These are phyloP conservation scores for Aspergillus costaricaensis DNA, from an alignment of 2,329 filamentous ascomycete genomes.

Conservation along the genomic window DNA sequence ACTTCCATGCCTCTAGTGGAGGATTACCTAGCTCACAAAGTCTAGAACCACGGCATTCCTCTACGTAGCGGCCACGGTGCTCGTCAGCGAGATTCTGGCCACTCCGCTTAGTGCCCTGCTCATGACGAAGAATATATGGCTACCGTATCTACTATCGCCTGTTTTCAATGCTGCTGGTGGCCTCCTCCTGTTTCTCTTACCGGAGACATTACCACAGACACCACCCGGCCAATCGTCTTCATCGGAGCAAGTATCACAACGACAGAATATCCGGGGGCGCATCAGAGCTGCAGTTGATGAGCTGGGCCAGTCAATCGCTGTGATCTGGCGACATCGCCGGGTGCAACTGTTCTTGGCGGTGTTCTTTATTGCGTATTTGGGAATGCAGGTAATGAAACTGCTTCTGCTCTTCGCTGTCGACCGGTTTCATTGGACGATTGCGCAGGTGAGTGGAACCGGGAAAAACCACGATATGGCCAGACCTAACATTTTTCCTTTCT, in stretches of 20 bases:
- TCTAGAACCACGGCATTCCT: conserved; percentile 27
- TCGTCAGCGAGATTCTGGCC: conserved; percentile 28
- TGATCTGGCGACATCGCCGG: background rate
- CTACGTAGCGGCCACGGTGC: conserved; percentile 19
- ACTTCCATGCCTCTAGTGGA: background rate
- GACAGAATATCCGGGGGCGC: background rate
- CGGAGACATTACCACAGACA: conserved; percentile 22
- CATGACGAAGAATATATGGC: conserved; percentile 27
- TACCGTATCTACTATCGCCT: conserved; percentile 21
- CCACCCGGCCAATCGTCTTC: background rate
- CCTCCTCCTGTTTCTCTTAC: conserved; percentile 19
- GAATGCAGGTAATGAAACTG: background rate
- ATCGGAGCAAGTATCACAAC: background rate
- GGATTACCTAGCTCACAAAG: background rate
- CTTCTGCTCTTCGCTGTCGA: background rate
- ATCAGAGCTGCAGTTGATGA: background rate
- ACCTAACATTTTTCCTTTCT: background rate
- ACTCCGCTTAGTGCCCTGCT: conserved; percentile 31
- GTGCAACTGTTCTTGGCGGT: background rate
- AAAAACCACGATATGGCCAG: background rate
- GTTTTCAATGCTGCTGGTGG: background rate
- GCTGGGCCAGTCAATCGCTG: background rate
- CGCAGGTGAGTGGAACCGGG: background rate
- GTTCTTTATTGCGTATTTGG: background rate
- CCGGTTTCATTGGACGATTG: background rate